Evolutionary conservation across 257 asterid species (phyloP).

Genomic region (Nicotiana obtusifolia): DNA sequence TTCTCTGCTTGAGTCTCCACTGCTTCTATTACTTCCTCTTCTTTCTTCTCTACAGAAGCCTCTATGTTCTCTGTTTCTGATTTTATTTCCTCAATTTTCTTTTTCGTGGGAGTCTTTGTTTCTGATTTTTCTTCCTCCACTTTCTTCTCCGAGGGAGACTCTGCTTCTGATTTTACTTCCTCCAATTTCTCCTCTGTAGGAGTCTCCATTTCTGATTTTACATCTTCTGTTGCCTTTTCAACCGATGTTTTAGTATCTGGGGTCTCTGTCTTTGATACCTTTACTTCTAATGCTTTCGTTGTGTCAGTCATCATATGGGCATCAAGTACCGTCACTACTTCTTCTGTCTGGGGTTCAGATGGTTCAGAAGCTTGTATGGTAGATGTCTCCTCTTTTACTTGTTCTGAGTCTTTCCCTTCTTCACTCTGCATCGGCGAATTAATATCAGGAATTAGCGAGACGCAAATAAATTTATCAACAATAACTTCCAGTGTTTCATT

Average conservation of each 20-base stretch:
- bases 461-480: not conserved
- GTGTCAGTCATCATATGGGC: slow-evolving; percentile 10
- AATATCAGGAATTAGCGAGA: not conserved
- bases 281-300: slow-evolving; percentile 1
- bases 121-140: not conserved
- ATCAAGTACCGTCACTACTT: not conserved
- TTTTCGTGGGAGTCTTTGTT: not conserved
- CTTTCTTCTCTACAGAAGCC: not conserved
- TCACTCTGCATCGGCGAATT: not conserved
- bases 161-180: not conserved
- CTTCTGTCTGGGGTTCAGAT: slow-evolving; percentile 8
- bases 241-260: not conserved
- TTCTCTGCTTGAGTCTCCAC: not conserved
- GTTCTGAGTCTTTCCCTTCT: not conserved
- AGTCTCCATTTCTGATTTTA: not conserved
- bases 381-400: slow-evolving; percentile 4
- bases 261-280: not conserved
- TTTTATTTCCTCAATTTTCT: not conserved
- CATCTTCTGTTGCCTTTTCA: slow-evolving; percentile 9
- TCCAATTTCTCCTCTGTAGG: not conserved
- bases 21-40: slow-evolving; percentile 5
- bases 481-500: no score
- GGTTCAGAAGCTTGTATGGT: slow-evolving; percentile 3
- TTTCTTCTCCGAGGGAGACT: not conserved
- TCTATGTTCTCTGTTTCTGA: not conserved